phyloP scores from a whole-genome alignment of 2,329 filamentous ascomycete species.

The Pseudogymnoascus pannorum region DNA sequence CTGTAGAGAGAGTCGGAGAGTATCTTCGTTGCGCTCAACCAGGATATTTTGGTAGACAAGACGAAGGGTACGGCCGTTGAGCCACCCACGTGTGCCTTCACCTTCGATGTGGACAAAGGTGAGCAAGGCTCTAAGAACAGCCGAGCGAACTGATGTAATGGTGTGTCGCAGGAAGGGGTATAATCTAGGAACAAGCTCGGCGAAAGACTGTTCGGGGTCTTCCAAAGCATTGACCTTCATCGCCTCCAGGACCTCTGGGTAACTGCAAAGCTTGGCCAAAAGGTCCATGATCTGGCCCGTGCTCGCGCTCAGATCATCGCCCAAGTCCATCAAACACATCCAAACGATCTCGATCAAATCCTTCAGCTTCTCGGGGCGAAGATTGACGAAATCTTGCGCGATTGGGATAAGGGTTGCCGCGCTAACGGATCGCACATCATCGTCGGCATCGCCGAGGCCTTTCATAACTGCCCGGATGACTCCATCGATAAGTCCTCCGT shows the following conservation, averaged over 20 bases:
- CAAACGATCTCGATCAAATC: slow-evolving; percentile 89
- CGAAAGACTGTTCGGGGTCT: slow-evolving; percentile 83
- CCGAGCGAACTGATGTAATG: slow-evolving; percentile 88
- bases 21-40: slow-evolving; percentile 81
- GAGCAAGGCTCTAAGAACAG: slow-evolving; percentile 83
- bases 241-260: slow-evolving; percentile 81
- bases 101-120: slow-evolving; percentile 87
- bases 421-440: slow-evolving; percentile 94
- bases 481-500: slow-evolving; percentile 82
- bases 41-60: slow-evolving; percentile 92
- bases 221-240: slow-evolving; percentile 86
- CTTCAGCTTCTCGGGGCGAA: slow-evolving; percentile 71
- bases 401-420: slow-evolving; percentile 96
- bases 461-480: slow-evolving; percentile 92
- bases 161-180: slow-evolving; percentile 97
- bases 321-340: slow-evolving; percentile 94
- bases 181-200: slow-evolving; percentile 81
- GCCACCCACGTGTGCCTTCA: slow-evolving; percentile 76
- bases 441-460: slow-evolving; percentile 81
- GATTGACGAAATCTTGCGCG: slow-evolving; percentile 84
- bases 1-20: slow-evolving; percentile 74
- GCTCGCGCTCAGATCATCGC: slow-evolving; percentile 92
- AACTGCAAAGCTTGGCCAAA: slow-evolving; percentile 88
- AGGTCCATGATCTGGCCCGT: slow-evolving; percentile 99
- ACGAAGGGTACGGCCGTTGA: slow-evolving; percentile 80